These are phyloP conservation scores for Thermoascus crustaceus DNA, from an alignment of 2,329 filamentous ascomycete species.

Conservation along the genomic window DNA sequence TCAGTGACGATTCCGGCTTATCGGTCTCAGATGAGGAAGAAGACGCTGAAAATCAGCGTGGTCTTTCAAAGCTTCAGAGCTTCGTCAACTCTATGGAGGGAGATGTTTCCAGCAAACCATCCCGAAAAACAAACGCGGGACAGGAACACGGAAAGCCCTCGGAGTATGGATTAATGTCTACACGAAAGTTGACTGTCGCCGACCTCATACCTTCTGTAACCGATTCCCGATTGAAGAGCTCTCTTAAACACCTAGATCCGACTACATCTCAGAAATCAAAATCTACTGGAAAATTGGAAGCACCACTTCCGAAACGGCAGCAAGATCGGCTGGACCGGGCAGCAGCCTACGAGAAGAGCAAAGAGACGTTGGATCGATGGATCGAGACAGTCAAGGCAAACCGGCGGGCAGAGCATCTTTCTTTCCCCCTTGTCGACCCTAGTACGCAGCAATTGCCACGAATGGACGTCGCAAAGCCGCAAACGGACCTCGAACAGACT, in stretches of 20 bases:
- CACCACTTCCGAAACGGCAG: conserved; percentile 75
- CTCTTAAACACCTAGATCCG: conserved; percentile 61
- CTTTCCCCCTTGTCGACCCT: conserved; percentile 74
- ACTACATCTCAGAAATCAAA: conserved; percentile 40
- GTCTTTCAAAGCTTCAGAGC: conserved; percentile 57
- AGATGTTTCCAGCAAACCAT: conserved; percentile 26
- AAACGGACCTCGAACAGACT: conserved; percentile 74
- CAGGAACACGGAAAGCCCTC: conserved; percentile 57
- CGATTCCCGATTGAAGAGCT: conserved; percentile 68
- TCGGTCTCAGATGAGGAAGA: conserved; percentile 43
- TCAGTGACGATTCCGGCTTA: conserved; percentile 44
- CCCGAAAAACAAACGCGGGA: conserved; percentile 35
- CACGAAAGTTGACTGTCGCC: conserved; percentile 63
- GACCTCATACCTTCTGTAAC: conserved; percentile 67
- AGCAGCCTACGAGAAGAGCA: conserved; percentile 82
- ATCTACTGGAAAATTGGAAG: conserved; percentile 60
- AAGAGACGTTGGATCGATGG: conserved; percentile 85
- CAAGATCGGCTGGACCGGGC: conserved; percentile 76
- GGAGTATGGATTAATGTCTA: conserved; percentile 50
- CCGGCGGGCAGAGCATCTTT: conserved; percentile 78
- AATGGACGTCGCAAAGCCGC: conserved; percentile 51
- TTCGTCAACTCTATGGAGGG: conserved; percentile 59
- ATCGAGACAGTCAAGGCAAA: conserved; percentile 92
- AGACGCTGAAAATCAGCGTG: conserved; percentile 39
- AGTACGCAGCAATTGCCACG: conserved; percentile 51